Evolutionary conservation across 176 grass and related monocot genomes (phyloP).

Genomic region (Bolboschoenus planiculmis): DNA sequence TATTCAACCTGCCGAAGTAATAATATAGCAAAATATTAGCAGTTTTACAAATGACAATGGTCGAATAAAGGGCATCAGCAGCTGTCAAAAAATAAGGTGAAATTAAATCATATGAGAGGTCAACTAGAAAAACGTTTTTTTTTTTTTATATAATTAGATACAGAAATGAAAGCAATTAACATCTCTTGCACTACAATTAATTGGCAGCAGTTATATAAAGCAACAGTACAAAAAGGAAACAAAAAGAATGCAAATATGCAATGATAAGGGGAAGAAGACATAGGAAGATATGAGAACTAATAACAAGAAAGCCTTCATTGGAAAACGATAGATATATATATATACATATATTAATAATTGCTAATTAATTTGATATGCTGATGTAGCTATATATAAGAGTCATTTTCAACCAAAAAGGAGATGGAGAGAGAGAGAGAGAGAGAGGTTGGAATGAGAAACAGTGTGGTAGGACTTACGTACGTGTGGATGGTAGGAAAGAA

Average conservation of each 20-base stretch:
- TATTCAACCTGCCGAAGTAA: not conserved
- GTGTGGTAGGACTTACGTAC: not conserved
- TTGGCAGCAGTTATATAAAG: not conserved
- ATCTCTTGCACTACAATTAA: not conserved
- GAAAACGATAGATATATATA: not conserved
- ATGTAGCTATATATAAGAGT: not conserved
- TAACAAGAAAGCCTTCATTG: not conserved
- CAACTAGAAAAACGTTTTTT: not conserved
- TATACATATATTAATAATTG: not conserved
- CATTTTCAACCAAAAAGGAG: not conserved
- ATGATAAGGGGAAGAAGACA: not conserved
- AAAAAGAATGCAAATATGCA: not conserved
- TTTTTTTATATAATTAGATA: not conserved
- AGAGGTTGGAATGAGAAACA: constrained; percentile 1
- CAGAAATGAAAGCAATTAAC: not conserved
- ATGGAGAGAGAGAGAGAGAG: not conserved
- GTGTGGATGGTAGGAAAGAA: not conserved
- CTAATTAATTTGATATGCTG: not conserved
- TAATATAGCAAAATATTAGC: not conserved
- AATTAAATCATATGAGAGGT: not conserved
- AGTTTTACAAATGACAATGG: not conserved
- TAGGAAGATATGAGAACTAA: not conserved
- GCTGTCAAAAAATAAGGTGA: not conserved
- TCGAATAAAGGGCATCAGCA: not conserved
- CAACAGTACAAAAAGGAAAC: not conserved